A percentile compares a stretch with the other conserved stretches of the same genome.
Evolutionary conservation across 2,329 filamentous ascomycete species (phyloP).

Genomic region (Exserohilum rostratum): DNA sequence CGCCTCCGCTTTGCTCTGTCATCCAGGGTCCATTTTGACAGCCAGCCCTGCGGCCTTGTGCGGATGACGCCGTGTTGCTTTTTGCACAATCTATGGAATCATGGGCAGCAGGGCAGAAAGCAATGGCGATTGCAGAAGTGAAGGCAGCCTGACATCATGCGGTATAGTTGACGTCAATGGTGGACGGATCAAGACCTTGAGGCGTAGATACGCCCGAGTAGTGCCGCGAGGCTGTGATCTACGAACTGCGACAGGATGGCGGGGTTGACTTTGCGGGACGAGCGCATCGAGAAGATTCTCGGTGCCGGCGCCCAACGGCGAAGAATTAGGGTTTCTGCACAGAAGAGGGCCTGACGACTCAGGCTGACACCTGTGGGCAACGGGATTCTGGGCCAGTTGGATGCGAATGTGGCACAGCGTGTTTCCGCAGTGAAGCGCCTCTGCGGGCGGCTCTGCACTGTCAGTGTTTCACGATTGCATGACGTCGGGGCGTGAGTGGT

Average conservation of each 20-base stretch:
- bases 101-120: not conserved
- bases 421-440: conserved; percentile 5
- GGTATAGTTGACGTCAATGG: conserved; percentile 9
- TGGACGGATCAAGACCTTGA: conserved; percentile 3
- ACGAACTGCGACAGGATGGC: not conserved
- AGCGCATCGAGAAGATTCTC: not conserved
- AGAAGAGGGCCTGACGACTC: no score
- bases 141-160: not conserved
- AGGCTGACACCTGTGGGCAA: no score
- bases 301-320: not conserved
- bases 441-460: conserved; percentile 21
- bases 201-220: no score
- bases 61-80: not conserved
- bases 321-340: not conserved
- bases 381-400: no score
- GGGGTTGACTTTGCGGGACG: not conserved
- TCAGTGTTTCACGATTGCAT: conserved; percentile 31
- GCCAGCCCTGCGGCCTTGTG: not conserved
- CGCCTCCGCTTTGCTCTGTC: not conserved
- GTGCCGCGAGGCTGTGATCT: conserved; percentile 3
- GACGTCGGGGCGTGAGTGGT: conserved; percentile 15
- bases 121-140: not conserved
- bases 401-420: not conserved
- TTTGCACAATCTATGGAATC: not conserved
- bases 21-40: not conserved